Conservation (phyloP, 2,329 filamentous ascomycete species). For the Epichloe coenophiala region DNA sequence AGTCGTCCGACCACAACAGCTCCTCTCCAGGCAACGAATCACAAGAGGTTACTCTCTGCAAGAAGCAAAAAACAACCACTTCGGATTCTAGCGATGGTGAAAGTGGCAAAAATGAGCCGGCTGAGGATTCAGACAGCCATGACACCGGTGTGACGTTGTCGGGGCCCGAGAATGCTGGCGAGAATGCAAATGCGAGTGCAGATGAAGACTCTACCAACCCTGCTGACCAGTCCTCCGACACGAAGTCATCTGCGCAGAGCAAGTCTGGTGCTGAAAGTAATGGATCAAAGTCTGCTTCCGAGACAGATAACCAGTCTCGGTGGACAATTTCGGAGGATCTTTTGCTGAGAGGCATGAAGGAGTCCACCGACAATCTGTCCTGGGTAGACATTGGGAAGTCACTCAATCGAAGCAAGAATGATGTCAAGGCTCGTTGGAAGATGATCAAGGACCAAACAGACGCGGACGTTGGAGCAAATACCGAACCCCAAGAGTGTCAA, state of each 20-base stretch:
- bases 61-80: neutral
- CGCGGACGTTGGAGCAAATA: neutral
- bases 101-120: neutral
- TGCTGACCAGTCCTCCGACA: no score
- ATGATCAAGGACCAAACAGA: slow-evolving; percentile 13
- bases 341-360: slow-evolving; percentile 22
- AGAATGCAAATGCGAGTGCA: no score
- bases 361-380: slow-evolving; percentile 10
- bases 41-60: neutral
- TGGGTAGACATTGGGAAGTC: slow-evolving; percentile 19
- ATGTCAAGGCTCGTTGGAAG: slow-evolving; percentile 20
- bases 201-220: no score
- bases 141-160: no score
- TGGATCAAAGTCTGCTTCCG: neutral
- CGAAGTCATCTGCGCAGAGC: no score
- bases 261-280: neutral
- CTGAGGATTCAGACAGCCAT: neutral
- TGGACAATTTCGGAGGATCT: slow-evolving; percentile 24
- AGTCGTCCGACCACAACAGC: neutral
- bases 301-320: neutral
- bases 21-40: neutral
- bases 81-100: neutral
- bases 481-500: neutral
- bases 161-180: no score
- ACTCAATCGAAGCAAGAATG: slow-evolving; percentile 15